Conservation (phyloP, 306 rosid genomes). For the Geum urbanum region DNA sequence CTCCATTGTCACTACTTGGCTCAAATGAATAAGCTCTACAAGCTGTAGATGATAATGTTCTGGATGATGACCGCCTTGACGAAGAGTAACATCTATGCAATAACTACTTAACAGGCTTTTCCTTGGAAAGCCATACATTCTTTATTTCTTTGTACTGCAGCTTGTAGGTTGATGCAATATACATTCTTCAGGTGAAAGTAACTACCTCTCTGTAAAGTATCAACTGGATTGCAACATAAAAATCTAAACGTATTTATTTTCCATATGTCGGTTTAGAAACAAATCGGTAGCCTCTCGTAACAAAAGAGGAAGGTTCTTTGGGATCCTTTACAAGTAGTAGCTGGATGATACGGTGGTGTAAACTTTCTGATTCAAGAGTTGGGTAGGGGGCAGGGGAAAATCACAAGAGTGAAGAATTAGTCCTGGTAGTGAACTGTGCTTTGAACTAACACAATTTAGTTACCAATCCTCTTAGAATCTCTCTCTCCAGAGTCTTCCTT, state of each 20-base stretch:
- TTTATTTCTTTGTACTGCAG: slow-evolving; percentile 33
- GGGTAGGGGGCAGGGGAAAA: not conserved
- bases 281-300: not conserved
- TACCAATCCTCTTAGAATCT: slow-evolving; percentile 31
- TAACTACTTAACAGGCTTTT: slow-evolving; percentile 27
- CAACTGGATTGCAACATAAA: not conserved
- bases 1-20: slow-evolving; percentile 28
- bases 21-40: slow-evolving; percentile 29
- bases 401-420: not conserved
- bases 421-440: not conserved
- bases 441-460: slow-evolving; percentile 10
- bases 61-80: slow-evolving; percentile 31
- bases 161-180: slow-evolving; percentile 31
- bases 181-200: no score
- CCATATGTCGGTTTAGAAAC: not conserved
- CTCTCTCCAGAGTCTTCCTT: slow-evolving; percentile 26
- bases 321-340: not conserved
- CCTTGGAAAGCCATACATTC: slow-evolving; percentile 22
- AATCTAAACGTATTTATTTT: not conserved
- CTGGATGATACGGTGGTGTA: not conserved
- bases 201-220: not conserved
- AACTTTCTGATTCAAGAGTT: not conserved
- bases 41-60: slow-evolving; percentile 26
- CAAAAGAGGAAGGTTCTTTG: not conserved
- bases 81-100: slow-evolving; percentile 28